These are phyloP conservation scores for Marasmius oreades DNA, from an alignment of 1,284 basidiomycete species.

Conservation along the genomic window DNA sequence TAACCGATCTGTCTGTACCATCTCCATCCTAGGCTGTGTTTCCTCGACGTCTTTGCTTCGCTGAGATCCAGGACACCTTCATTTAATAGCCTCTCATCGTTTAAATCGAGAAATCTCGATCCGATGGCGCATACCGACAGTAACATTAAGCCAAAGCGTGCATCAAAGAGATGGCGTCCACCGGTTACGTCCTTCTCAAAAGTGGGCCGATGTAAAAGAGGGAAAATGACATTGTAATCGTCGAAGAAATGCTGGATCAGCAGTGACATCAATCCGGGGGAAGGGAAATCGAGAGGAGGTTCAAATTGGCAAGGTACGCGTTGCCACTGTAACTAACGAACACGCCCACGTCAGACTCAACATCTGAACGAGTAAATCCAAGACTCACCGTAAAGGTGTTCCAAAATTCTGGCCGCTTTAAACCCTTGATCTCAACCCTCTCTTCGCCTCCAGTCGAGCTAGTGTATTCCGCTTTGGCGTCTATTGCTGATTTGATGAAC, in stretches of 20 bases:
- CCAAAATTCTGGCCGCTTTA: conserved; percentile 19
- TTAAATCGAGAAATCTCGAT: not conserved
- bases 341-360: not conserved
- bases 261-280: conserved; percentile 42
- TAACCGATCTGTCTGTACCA: not conserved
- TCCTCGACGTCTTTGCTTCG: not conserved
- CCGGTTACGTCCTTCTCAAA: conserved; percentile 51
- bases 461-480: conserved; percentile 43
- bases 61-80: not conserved
- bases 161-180: conserved; percentile 39
- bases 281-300: conserved; percentile 37
- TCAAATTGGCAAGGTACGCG: conserved; percentile 14
- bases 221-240: conserved; percentile 45
- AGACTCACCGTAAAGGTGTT: conserved; percentile 19
- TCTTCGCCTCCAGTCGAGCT: conserved; percentile 14
- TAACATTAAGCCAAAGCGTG: not conserved
- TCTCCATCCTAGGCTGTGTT: conserved; percentile 1
- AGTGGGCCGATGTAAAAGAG: conserved; percentile 61
- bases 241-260: conserved; percentile 63
- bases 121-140: conserved; percentile 1
- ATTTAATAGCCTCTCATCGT: not conserved
- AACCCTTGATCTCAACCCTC: not conserved
- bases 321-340: conserved; percentile 25
- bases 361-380: not conserved
- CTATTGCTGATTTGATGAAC: conserved; percentile 45